Percentiles rank a stretch among this genome's conserved stretches.
phyloP scores from a whole-genome alignment of 2,329 filamentous ascomycete genomes.

The Pseudogymnoascus sp. region DNA sequence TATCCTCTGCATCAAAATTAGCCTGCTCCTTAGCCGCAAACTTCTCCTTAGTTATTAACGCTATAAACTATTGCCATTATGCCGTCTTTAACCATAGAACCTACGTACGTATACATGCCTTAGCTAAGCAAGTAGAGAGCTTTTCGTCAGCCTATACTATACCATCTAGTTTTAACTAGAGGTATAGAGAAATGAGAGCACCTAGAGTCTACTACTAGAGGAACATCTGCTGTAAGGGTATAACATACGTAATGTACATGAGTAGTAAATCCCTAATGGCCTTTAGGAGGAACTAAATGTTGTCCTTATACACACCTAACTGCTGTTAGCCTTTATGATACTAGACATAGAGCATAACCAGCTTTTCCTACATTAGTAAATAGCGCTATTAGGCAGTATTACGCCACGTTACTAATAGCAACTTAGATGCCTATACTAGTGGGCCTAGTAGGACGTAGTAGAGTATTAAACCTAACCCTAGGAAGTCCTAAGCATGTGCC shows the following conservation, averaged over 20 bases:
- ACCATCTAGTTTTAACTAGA: slow-evolving; percentile 12
- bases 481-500: slow-evolving; percentile 13
- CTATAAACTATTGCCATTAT: slow-evolving; percentile 9
- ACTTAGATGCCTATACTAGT: too few species aligned
- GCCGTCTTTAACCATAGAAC: slow-evolving; percentile 11
- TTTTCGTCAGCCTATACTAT: slow-evolving; percentile 8
- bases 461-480: slow-evolving; percentile 7
- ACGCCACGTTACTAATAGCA: slow-evolving; percentile 13
- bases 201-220: slow-evolving; percentile 1
- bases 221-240: slow-evolving; percentile 13
- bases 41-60: slow-evolving; percentile 16
- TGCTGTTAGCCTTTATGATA: slow-evolving; percentile 18
- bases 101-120: slow-evolving; percentile 8
- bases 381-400: slow-evolving; percentile 10
- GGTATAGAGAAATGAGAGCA: slow-evolving; percentile 12
- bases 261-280: slow-evolving; percentile 15
- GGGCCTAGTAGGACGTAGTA: too few species aligned
- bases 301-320: slow-evolving; percentile 14
- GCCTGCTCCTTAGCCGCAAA: slow-evolving; percentile 11
- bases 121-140: slow-evolving; percentile 8
- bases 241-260: slow-evolving; percentile 12
- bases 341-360: slow-evolving; percentile 15
- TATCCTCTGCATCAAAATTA: slow-evolving; percentile 14
- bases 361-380: slow-evolving; percentile 13
- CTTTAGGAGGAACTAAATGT: slow-evolving; percentile 15